Evolutionary conservation across 2,329 filamentous ascomycete genomes (phyloP).

Genomic region (Aureobasidium sp.): DNA sequence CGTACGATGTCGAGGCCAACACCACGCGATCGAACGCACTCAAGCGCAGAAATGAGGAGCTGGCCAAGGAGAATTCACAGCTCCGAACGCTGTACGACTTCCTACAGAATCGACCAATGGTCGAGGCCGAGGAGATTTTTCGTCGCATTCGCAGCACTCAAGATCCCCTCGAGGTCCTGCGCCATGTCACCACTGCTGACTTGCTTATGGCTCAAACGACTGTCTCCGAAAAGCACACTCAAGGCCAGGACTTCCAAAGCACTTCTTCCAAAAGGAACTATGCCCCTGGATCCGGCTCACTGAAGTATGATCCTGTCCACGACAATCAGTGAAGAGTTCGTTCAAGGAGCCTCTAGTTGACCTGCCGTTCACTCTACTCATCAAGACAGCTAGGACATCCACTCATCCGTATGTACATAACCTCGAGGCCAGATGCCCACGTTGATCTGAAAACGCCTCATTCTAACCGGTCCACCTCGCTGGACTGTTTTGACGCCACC

Average conservation of each 20-base stretch:
- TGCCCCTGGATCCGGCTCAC: not conserved
- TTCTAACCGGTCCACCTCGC: not conserved
- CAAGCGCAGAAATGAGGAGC: constrained; percentile 20
- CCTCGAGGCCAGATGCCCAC: not conserved
- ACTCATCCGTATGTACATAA: not conserved
- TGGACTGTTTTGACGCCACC: not conserved
- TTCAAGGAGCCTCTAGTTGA: not conserved
- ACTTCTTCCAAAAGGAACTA: not conserved
- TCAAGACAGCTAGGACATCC: not conserved
- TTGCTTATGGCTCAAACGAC: not conserved
- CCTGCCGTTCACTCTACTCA: not conserved
- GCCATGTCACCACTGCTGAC: constrained; percentile 8
- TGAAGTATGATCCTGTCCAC: not conserved
- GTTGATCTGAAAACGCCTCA: too few species aligned
- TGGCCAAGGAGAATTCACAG: constrained; percentile 15
- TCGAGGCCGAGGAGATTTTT: constrained; percentile 13
- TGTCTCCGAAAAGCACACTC: not conserved
- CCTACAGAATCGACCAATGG: not conserved
- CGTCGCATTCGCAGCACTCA: constrained; percentile 13
- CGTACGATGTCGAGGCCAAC: constrained; percentile 19
- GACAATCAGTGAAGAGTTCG: not conserved
- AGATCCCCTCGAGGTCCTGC: constrained; percentile 4
- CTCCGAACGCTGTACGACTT: constrained; percentile 13
- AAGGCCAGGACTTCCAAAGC: not conserved
- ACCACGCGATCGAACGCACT: constrained; percentile 18